Evolutionary conservation across 129 eudicot species (phyloP), one percentile per base, ranked within the genome.

Genomic region (Apium graveolens): DNA sequence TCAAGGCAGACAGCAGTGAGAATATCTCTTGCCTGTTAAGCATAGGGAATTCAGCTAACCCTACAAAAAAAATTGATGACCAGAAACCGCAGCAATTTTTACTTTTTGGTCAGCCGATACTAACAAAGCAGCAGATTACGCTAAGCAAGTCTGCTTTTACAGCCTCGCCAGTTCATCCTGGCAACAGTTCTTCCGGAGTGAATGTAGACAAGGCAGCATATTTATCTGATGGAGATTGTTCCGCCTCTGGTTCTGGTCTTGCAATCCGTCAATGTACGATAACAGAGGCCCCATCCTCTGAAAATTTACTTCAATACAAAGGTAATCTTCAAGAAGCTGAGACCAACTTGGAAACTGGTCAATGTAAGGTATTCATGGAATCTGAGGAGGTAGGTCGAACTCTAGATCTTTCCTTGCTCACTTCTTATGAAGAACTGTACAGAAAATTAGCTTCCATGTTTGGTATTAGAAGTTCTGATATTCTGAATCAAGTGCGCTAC

Each of bases 321-420:
- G 81, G 73, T 76, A 46, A 71, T 53, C 81, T 65, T 41, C 80
- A 34, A 49, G 87, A 66, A 65, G 66, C 71, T 7, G 91, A 89
- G 43, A 21, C 73, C 37, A 85, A 84, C 77, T 77, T 85, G 74
- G 93, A 90, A 29, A 87, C 86, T 8, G 94, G 92, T 37, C 96
- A 91, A 46, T 95, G 97, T 73, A 95, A 95, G 85, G 93, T 91
- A 35, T 93, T 93, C 81, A 80, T 93, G 96, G 98, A 93, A 83
- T 86, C 96, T 18, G 98, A 89, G 81, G 96, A 93, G 18, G 93
- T 93, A 7, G 98, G 98, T 27, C 93, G 98, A 29, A 93, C 97
- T 60, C 89, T 93, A 26, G 96, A 93, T 74, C 93, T 93, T 11
- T 83, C 93, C 0, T 55, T 93, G 80, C 86, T 93, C 10, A 82